Evolutionary conservation across 768 basidiomycete genomes (phyloP).

Genomic region (Psilocybe azurescens): DNA sequence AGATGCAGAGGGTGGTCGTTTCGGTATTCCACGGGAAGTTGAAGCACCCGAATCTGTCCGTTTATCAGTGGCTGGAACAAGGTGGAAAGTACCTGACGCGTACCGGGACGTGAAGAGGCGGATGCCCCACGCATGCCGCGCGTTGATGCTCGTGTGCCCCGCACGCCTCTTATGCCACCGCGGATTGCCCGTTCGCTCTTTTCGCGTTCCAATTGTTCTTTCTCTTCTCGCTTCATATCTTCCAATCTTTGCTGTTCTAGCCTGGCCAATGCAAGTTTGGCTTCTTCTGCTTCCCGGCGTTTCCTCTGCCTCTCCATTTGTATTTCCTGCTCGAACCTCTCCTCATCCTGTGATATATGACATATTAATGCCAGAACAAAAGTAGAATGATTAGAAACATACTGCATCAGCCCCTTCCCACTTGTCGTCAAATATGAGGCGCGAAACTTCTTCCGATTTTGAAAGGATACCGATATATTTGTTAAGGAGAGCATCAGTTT

Average conservation of each 20-base stretch:
- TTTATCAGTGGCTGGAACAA: not conserved
- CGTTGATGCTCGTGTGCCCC: conserved; percentile 72
- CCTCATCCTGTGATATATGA: conserved; percentile 59
- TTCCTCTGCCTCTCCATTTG: conserved; percentile 32
- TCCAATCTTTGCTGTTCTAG: conserved; percentile 50
- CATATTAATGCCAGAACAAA: not conserved
- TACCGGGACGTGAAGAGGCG: conserved; percentile 40
- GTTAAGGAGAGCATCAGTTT: conserved; percentile 77
- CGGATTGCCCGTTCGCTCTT: conserved; percentile 45
- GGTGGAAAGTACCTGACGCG: conserved; percentile 3
- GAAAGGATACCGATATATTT: conserved; percentile 75
- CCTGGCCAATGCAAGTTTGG: conserved; percentile 53
- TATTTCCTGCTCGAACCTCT: conserved; percentile 51
- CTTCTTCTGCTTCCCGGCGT: conserved; percentile 52
- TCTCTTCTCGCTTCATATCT: conserved; percentile 45
- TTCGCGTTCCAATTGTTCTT: conserved; percentile 49
- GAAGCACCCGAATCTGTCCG: conserved; percentile 13
- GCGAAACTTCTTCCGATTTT: conserved; percentile 70
- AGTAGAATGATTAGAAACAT: conserved; percentile 29
- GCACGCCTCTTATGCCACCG: conserved; percentile 72
- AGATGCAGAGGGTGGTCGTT: conserved; percentile 18
- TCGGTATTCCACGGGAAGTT: conserved; percentile 22
- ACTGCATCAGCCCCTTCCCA: conserved; percentile 81
- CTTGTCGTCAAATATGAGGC: conserved; percentile 75
- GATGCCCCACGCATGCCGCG: conserved; percentile 47